A percentile compares a stretch with the other conserved stretches of the same genome.
Evolutionary conservation across 164 flowering plant genomes (phyloP).

Genomic region (Akebia trifoliata): DNA sequence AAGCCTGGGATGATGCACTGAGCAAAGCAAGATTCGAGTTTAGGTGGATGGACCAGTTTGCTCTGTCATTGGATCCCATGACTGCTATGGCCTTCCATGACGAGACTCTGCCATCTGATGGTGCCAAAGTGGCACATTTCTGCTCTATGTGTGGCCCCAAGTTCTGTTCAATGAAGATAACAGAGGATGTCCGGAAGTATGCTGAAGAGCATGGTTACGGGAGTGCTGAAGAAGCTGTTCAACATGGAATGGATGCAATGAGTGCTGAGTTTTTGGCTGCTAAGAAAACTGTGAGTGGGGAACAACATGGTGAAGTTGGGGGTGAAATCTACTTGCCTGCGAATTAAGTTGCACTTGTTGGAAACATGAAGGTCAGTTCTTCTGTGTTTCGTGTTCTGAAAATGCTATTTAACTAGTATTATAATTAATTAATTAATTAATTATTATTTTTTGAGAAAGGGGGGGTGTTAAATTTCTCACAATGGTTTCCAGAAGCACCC

Average conservation of each 20-base stretch:
- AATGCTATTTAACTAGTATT: neutral
- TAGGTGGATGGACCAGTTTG: conserved; percentile 99
- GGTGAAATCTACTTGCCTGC: conserved; percentile 94
- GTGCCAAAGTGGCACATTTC: conserved; percentile 98
- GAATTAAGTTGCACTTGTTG: conserved; percentile 29
- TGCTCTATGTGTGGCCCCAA: conserved; percentile 99
- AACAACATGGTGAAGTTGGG: conserved; percentile 94
- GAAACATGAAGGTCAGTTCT: conserved; percentile 45
- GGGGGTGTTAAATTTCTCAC: too few species aligned
- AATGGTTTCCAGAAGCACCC: too few species aligned
- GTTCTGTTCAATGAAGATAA: conserved; percentile 99
- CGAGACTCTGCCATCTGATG: conserved; percentile 91
- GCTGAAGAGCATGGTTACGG: conserved; percentile 99
- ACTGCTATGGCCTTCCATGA: conserved; percentile 99
- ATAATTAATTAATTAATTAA: too few species aligned
- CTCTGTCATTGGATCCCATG: conserved; percentile 90
- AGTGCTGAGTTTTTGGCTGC: conserved; percentile 92
- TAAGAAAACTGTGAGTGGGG: conserved; percentile 88
- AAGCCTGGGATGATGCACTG: conserved; percentile 98
- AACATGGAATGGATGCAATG: conserved; percentile 93
- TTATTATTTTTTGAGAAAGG: too few species aligned
- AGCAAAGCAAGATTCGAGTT: conserved; percentile 99
- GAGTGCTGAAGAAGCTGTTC: conserved; percentile 81
- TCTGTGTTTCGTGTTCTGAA: neutral
- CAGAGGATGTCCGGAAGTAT: conserved; percentile 94